phyloP scores from a whole-genome alignment of 73 alveolate species.

The Loxodes magnus region DNA sequence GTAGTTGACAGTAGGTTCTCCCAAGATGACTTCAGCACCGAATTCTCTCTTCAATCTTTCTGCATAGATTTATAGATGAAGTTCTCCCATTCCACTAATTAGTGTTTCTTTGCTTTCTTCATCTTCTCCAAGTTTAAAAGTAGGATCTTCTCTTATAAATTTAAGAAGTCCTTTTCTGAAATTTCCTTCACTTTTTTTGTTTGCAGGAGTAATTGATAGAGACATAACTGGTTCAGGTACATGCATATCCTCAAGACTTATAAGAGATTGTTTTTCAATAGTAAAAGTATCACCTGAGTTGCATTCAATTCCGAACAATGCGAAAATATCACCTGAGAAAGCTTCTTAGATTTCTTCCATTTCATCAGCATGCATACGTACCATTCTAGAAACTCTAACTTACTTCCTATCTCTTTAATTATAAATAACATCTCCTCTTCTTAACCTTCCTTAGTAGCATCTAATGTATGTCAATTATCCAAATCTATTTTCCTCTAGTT shows the following conservation, averaged over 20 bases:
- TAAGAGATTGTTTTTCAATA: background rate
- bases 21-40: conserved; percentile 60
- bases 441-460: conserved; percentile 63
- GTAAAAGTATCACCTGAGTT: conserved; percentile 88
- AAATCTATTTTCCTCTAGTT: conserved; percentile 68
- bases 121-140: conserved; percentile 63
- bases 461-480: conserved; percentile 57
- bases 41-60: conserved; percentile 91
- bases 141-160: conserved; percentile 83
- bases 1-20: conserved; percentile 92
- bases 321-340: conserved; percentile 91
- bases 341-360: conserved; percentile 83
- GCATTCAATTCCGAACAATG: conserved; percentile 88
- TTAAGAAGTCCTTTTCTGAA: conserved; percentile 58
- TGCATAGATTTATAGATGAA: conserved; percentile 76
- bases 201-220: conserved; percentile 54
- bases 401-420: conserved; percentile 62
- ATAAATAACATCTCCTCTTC: conserved; percentile 57
- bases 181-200: conserved; percentile 27
- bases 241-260: conserved; percentile 55
- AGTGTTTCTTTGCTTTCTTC: conserved; percentile 83
- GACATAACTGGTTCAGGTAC: conserved; percentile 87
- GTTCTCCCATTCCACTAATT: conserved; percentile 96
- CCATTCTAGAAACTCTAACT: conserved; percentile 65
- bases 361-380: conserved; percentile 88